Percentiles rank a stretch among this genome's conserved stretches.
Conservation (phyloP, 768 basidiomycete species). For the Auriscalpium orientale region DNA sequence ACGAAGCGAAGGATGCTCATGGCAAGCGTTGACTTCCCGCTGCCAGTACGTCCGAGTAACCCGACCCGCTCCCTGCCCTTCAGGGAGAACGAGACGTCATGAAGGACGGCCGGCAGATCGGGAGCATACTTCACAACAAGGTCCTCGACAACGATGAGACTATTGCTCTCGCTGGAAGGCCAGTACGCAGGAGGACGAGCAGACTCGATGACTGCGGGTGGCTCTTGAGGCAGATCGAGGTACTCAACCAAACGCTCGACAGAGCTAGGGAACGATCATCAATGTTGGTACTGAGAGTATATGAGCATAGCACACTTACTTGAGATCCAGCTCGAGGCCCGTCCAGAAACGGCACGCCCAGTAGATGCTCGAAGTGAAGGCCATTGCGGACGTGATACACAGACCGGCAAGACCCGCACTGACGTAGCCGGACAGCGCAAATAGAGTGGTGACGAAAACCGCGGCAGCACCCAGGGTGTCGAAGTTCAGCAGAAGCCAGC, state of each 20-base stretch:
- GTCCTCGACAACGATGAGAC: constrained; percentile 63
- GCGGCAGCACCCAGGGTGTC: constrained; percentile 69
- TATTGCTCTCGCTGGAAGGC: constrained; percentile 66
- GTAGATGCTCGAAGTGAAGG: constrained; percentile 45
- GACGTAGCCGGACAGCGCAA: constrained; percentile 59
- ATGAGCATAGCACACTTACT: constrained; percentile 36
- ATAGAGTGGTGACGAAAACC: constrained; percentile 68
- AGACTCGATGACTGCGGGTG: constrained; percentile 65
- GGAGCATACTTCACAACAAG: constrained; percentile 78
- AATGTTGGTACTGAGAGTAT: background rate
- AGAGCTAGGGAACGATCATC: constrained; percentile 39
- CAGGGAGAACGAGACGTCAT: constrained; percentile 65
- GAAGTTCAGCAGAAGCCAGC: constrained; percentile 81
- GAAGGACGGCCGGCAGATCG: constrained; percentile 75
- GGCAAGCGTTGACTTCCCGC: constrained; percentile 77
- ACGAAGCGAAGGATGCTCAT: constrained; percentile 50
- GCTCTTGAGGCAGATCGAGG: constrained; percentile 82
- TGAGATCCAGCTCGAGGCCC: constrained; percentile 66
- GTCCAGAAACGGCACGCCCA: constrained; percentile 45
- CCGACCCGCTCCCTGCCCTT: constrained; percentile 70
- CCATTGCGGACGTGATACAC: constrained; percentile 71
- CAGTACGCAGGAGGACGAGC: constrained; percentile 85
- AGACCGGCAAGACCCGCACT: constrained; percentile 58
- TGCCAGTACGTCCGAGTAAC: constrained; percentile 70
- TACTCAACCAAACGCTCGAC: constrained; percentile 92